A percentile compares a stretch with the other conserved stretches of the same genome.
Conservation (phyloP, 2,329 filamentous ascomycete species). For the Ascosphaera pollenicola region DNA sequence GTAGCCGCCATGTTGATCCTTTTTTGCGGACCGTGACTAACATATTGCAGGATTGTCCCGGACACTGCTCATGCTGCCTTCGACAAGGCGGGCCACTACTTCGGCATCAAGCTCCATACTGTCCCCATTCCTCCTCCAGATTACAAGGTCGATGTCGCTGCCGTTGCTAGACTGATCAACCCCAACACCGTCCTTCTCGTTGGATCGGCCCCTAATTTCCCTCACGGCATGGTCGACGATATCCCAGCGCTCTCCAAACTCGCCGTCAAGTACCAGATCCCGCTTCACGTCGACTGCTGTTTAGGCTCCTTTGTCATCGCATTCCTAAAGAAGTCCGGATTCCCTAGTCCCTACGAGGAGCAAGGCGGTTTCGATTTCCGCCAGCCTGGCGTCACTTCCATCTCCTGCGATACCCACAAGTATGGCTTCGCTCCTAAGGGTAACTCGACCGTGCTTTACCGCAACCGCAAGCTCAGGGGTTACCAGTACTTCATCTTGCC, state of each 20-base stretch:
- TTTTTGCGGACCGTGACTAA: constrained; percentile 1
- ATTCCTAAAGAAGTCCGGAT: constrained; percentile 80
- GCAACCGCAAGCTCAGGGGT: constrained; percentile 50
- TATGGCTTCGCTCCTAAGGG: constrained; percentile 98
- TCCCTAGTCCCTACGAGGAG: constrained; percentile 36
- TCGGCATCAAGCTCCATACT: constrained; percentile 83
- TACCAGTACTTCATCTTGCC: constrained; percentile 96
- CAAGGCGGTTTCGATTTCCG: constrained; percentile 80
- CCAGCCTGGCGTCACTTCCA: constrained; percentile 80
- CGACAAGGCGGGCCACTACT: constrained; percentile 85
- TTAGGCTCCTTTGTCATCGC: constrained; percentile 88
- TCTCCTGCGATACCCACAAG: constrained; percentile 95
- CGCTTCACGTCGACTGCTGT: constrained; percentile 93
- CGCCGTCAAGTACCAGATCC: constrained; percentile 55
- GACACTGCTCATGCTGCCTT: constrained; percentile 92
- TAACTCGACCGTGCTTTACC: constrained; percentile 84
- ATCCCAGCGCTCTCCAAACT: constrained; percentile 68
- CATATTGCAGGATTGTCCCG: constrained; percentile 52
- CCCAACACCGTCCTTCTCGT: constrained; percentile 85
- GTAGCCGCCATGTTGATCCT: not conserved
- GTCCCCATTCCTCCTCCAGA: constrained; percentile 67
- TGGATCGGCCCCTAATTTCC: constrained; percentile 91
- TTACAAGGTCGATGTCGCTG: constrained; percentile 63
- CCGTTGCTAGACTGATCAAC: constrained; percentile 71
- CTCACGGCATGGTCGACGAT: constrained; percentile 94